phyloP scores from a whole-genome alignment of 352 stramenopile genomes.

The Phytophthora pisi region DNA sequence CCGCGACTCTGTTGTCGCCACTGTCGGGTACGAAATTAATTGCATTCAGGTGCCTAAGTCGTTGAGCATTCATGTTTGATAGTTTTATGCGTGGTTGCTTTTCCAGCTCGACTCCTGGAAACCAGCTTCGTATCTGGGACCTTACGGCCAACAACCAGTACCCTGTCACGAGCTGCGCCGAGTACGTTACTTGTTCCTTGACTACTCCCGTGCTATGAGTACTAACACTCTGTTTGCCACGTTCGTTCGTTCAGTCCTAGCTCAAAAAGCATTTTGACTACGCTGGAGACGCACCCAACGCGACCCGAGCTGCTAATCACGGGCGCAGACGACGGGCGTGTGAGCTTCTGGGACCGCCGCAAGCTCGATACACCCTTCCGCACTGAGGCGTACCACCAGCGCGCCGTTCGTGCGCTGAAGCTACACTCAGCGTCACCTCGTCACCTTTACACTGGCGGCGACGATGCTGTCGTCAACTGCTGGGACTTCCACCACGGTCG shows the following conservation, averaged over 20 bases:
- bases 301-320: slow-evolving; percentile 80
- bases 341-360: slow-evolving; percentile 80
- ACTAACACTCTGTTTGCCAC: slow-evolving; percentile 2
- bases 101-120: slow-evolving; percentile 53
- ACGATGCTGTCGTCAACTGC: slow-evolving; percentile 65
- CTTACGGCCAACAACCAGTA: slow-evolving; percentile 58
- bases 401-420: slow-evolving; percentile 67
- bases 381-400: slow-evolving; percentile 67
- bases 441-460: slow-evolving; percentile 67
- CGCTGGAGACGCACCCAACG: slow-evolving; percentile 77
- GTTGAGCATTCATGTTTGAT: neutral
- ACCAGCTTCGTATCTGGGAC: slow-evolving; percentile 82
- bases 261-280: slow-evolving; percentile 50
- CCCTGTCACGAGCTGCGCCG: slow-evolving; percentile 52
- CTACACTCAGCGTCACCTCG: slow-evolving; percentile 68
- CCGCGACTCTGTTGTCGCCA: slow-evolving; percentile 67
- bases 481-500: slow-evolving; percentile 79
- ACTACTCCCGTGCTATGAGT: neutral
- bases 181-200: slow-evolving; percentile 44
- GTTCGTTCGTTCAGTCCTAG: slow-evolving; percentile 29
- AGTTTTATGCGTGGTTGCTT: neutral
- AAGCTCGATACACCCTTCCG: slow-evolving; percentile 70
- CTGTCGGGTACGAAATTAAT: slow-evolving; percentile 53
- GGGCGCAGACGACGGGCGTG: slow-evolving; percentile 64
- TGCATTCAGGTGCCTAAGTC: neutral